Percentiles rank a stretch among this genome's conserved stretches.
phyloP scores from a whole-genome alignment of 768 basidiomycete genomes.

The Leccinum fibrillosum region DNA sequence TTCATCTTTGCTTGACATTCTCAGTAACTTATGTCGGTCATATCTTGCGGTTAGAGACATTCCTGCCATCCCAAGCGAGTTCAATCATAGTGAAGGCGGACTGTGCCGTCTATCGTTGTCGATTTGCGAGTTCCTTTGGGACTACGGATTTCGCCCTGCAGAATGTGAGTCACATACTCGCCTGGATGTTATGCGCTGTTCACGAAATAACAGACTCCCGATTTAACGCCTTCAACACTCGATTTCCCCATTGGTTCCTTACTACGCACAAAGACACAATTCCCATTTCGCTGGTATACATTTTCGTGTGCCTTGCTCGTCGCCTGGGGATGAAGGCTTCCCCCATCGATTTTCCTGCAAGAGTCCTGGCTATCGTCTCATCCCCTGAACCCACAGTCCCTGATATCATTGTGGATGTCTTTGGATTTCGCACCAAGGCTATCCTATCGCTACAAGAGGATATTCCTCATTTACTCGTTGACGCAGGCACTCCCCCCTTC shows the following conservation, averaged over 20 bases:
- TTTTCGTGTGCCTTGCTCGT: slow-evolving; percentile 53
- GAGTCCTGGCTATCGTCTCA: slow-evolving; percentile 51
- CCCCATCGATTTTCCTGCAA: slow-evolving; percentile 54
- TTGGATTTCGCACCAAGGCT: slow-evolving; percentile 35
- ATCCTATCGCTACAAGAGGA: slow-evolving; percentile 37
- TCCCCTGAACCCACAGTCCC: slow-evolving; percentile 33
- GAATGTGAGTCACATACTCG: slow-evolving; percentile 32
- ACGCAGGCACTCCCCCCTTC: slow-evolving; percentile 23
- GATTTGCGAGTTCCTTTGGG: slow-evolving; percentile 51
- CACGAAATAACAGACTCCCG: slow-evolving; percentile 26
- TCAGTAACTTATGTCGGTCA: slow-evolving; percentile 39
- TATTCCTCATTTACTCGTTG: slow-evolving; percentile 30
- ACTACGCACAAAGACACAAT: slow-evolving; percentile 46
- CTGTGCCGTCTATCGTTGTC: slow-evolving; percentile 33
- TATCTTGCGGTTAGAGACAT: slow-evolving; percentile 32
- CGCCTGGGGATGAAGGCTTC: slow-evolving; percentile 49
- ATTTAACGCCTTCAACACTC: slow-evolving; percentile 46
- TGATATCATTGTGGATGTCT: slow-evolving; percentile 47
- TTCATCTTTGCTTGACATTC: slow-evolving; percentile 34
- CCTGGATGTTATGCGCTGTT: background rate
- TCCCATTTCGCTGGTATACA: slow-evolving; percentile 57
- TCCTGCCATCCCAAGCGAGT: slow-evolving; percentile 27
- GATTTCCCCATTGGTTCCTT: slow-evolving; percentile 60
- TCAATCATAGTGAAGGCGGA: slow-evolving; percentile 31
- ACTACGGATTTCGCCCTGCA: slow-evolving; percentile 45